Evolutionary conservation across 495 filamentous ascomycete species (phyloP).

Genomic region (Penicillium fimorum): DNA sequence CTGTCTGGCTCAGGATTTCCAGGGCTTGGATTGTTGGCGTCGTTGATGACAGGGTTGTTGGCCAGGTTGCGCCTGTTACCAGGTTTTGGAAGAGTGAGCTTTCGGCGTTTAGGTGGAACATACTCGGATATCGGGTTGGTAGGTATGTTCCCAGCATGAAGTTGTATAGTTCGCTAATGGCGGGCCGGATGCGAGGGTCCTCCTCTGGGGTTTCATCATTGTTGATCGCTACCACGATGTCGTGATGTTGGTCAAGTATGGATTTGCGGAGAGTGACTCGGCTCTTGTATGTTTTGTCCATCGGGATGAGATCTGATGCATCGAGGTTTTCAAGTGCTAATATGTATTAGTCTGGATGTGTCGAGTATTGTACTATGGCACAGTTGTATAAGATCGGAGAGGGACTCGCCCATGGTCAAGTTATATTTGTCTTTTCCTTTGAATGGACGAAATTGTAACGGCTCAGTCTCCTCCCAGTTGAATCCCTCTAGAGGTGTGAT

Average conservation of each 20-base stretch:
- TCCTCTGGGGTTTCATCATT: conserved; percentile 23
- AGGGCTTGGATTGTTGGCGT: conserved; percentile 23
- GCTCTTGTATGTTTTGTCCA: conserved; percentile 63
- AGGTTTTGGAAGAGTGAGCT: conserved; percentile 39
- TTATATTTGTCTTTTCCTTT: conserved; percentile 61
- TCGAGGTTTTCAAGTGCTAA: conserved; percentile 50
- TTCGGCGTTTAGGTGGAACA: conserved; percentile 49
- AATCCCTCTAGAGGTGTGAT: conserved; percentile 59
- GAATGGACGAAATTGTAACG: conserved; percentile 63
- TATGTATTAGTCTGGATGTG: background rate
- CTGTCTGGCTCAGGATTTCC: conserved; percentile 19
- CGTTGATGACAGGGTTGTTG: conserved; percentile 28
- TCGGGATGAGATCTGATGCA: conserved; percentile 60
- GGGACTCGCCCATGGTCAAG: conserved; percentile 64
- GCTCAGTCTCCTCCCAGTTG: conserved; percentile 58
- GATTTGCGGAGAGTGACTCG: conserved; percentile 54
- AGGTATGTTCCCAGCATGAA: conserved; percentile 64
- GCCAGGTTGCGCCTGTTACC: conserved; percentile 44
- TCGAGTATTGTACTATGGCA: background rate
- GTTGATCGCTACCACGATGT: conserved; percentile 44
- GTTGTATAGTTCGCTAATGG: conserved; percentile 63
- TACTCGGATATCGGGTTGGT: conserved; percentile 60
- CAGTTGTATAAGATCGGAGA: background rate
- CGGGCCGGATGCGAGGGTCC: conserved; percentile 37
- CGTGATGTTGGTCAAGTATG: conserved; percentile 48